These are phyloP conservation scores for Angomonas ambiguus DNA, from an alignment of 208 protist genomes.

Conservation along the genomic window DNA sequence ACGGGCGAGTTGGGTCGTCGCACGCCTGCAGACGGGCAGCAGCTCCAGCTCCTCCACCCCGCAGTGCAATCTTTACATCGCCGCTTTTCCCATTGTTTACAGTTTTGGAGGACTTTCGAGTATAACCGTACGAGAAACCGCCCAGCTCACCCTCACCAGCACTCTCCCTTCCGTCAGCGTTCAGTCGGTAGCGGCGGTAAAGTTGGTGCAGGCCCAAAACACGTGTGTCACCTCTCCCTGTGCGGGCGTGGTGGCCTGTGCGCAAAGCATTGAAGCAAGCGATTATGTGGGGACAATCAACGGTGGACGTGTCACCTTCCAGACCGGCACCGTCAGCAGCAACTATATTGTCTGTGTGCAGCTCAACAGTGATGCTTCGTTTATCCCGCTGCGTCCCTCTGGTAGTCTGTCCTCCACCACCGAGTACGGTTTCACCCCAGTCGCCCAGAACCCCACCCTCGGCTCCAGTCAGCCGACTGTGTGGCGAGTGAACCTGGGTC, in stretches of 20 bases:
- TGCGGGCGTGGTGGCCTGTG: slow-evolving; percentile 46
- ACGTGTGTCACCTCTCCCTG: slow-evolving; percentile 56
- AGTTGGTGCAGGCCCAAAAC: slow-evolving; percentile 53
- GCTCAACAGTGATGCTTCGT: slow-evolving; percentile 26
- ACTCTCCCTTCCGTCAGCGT: slow-evolving; percentile 18
- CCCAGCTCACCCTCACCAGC: slow-evolving; percentile 37
- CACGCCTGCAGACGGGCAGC: slow-evolving; percentile 17
- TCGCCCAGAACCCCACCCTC: slow-evolving; percentile 31
- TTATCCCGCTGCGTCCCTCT: slow-evolving; percentile 56
- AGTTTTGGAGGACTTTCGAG: slow-evolving; percentile 16
- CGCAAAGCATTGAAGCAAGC: slow-evolving; percentile 8
- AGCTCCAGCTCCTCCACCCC: slow-evolving; percentile 14
- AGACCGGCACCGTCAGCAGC: slow-evolving; percentile 12
- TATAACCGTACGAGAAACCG: slow-evolving; percentile 57
- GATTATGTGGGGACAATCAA: slow-evolving; percentile 50
- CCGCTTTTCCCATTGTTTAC: slow-evolving; percentile 59
- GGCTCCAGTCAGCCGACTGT: slow-evolving; percentile 21
- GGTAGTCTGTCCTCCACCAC: slow-evolving; percentile 19
- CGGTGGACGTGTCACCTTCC: slow-evolving; percentile 16
- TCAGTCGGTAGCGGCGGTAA: slow-evolving; percentile 31
- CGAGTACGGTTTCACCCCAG: slow-evolving; percentile 46
- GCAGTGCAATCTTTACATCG: slow-evolving; percentile 64
- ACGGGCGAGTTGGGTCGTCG: slow-evolving; percentile 43
- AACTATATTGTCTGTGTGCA: slow-evolving; percentile 71
- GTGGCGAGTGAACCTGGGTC: slow-evolving; percentile 68